A percentile compares a stretch with the other conserved stretches of the same genome.
phyloP scores from a whole-genome alignment of 352 stramenopile species.

The Pythium diclinum region DNA sequence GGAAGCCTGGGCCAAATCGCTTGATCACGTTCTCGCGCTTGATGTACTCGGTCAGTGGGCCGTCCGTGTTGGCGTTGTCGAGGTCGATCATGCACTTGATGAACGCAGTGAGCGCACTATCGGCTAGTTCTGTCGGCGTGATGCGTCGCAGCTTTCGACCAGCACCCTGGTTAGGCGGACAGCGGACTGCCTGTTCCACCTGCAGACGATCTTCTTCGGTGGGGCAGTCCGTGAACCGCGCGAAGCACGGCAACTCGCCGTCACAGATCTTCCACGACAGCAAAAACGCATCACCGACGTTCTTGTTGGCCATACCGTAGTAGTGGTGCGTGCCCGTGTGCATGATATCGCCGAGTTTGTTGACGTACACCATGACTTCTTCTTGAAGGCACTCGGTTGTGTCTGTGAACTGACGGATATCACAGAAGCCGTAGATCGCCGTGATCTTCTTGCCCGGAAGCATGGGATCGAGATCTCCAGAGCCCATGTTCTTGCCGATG shows the following conservation, averaged over 20 bases:
- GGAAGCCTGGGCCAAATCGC: conserved; percentile 76
- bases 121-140: conserved; percentile 88
- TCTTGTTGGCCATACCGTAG: conserved; percentile 88
- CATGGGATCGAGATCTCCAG: conserved; percentile 87
- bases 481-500: conserved; percentile 86
- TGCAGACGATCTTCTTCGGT: conserved; percentile 71
- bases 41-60: conserved; percentile 68
- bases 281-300: conserved; percentile 91
- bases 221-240: conserved; percentile 73
- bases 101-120: conserved; percentile 94
- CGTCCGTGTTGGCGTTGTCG: conserved; percentile 79
- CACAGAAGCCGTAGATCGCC: conserved; percentile 94
- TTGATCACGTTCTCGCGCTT: conserved; percentile 70
- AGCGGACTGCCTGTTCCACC: conserved; percentile 68
- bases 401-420: conserved; percentile 93
- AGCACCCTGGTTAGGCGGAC: conserved; percentile 60
- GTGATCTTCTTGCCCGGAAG: conserved; percentile 89
- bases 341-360: conserved; percentile 89
- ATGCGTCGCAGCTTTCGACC: conserved; percentile 65
- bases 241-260: conserved; percentile 74
- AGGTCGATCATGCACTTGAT: conserved; percentile 93
- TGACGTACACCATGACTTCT: conserved; percentile 92
- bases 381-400: conserved; percentile 89
- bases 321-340: conserved; percentile 84
- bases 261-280: conserved; percentile 93